phyloP scores from a whole-genome alignment of 2,329 filamentous ascomycete species.

The Epichloe elymi region DNA sequence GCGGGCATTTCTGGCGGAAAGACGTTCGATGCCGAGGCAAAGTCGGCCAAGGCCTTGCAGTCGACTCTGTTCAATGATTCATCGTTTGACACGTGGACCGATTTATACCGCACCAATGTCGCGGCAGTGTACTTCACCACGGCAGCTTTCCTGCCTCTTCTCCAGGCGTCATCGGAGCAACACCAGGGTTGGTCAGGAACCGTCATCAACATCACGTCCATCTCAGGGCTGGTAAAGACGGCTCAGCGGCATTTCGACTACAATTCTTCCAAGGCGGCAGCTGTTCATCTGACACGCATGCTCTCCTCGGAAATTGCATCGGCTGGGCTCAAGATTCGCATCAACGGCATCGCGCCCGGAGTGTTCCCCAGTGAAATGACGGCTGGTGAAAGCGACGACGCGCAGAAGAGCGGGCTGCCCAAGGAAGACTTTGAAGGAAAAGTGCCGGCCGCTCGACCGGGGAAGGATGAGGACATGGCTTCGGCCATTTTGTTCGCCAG shows the following conservation, averaged over 20 bases:
- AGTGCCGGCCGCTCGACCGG: constrained; percentile 54
- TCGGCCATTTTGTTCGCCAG: constrained; percentile 46
- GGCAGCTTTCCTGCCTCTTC: constrained; percentile 46
- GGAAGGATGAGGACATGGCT: constrained; percentile 57
- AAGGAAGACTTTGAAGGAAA: constrained; percentile 40
- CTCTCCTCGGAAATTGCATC: constrained; percentile 47
- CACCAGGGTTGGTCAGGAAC: constrained; percentile 39
- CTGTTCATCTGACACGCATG: constrained; percentile 51
- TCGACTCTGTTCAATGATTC: constrained; percentile 56
- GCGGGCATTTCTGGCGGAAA: constrained; percentile 44
- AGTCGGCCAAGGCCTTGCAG: constrained; percentile 37
- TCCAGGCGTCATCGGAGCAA: constrained; percentile 35
- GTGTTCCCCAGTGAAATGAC: constrained; percentile 64
- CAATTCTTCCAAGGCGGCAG: constrained; percentile 49
- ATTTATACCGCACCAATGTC: constrained; percentile 63
- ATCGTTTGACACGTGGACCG: constrained; percentile 56
- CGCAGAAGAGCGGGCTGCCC: constrained; percentile 46
- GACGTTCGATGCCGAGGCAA: constrained; percentile 38
- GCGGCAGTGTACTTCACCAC: constrained; percentile 54
- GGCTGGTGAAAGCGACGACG: constrained; percentile 30
- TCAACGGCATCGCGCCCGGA: constrained; percentile 62
- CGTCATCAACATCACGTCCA: constrained; percentile 55
- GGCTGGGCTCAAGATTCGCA: constrained; percentile 49
- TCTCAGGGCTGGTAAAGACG: constrained; percentile 51
- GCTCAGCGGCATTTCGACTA: constrained; percentile 54